Evolutionary conservation across 305 asterid species (phyloP).

Genomic region (Fraxinus albicans): DNA sequence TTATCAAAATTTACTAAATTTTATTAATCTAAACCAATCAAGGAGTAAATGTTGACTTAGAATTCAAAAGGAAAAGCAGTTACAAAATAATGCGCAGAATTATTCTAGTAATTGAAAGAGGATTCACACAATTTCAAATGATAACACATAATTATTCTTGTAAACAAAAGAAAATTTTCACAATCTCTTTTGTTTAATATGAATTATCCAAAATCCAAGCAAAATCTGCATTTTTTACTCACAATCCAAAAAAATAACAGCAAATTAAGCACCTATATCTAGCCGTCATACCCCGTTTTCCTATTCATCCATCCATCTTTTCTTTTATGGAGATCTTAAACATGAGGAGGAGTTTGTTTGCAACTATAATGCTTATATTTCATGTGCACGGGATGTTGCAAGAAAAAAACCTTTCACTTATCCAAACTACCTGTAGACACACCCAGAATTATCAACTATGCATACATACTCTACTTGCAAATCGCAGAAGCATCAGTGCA

Average conservation of each 20-base stretch:
- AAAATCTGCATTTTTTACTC: not conserved
- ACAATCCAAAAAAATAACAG: not conserved
- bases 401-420: constrained; percentile 26
- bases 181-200: not conserved
- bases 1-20: too few species aligned
- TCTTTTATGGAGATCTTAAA: not conserved
- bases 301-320: not conserved
- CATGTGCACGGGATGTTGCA: not conserved
- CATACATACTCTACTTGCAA: constrained; percentile 27
- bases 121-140: not conserved
- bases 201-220: not conserved
- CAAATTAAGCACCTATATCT: too few species aligned
- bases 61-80: not conserved
- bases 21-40: too few species aligned
- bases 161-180: not conserved
- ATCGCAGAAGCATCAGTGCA: constrained; percentile 36
- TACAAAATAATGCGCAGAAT: not conserved
- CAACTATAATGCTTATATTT: not conserved
- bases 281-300: not conserved
- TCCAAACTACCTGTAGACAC: constrained; percentile 43
- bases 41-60: not conserved
- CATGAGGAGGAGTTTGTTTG: not conserved
- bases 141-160: not conserved
- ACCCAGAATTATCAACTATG: constrained; percentile 58
- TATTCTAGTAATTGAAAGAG: not conserved